Base-by-base conservation (phyloP, 208 protist species). In the Novymonas esmeraldas region DNA sequence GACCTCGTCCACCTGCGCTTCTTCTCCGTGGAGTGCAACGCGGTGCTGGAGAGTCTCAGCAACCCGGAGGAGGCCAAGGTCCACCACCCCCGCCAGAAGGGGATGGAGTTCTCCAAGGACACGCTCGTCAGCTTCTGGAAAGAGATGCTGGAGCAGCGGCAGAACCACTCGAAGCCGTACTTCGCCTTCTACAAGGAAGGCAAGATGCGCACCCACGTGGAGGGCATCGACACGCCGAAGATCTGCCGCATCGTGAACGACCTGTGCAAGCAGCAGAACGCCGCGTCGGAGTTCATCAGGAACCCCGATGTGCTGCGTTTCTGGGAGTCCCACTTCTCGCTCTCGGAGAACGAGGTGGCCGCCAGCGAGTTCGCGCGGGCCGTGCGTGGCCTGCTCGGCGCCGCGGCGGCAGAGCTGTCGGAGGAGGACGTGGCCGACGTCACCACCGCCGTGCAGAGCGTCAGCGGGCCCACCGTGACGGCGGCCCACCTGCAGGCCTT, bases 111-210 rank as follows among this genome's bases (percentile, higher is more conserved):
- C 22, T 80, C 64, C 51, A 67, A 61, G 6, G 92, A 97, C 59
- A 94, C 89, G 0, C 70, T 89, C 13, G 52, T 76, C 36, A 41
- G 51, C n/a, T 82, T 76, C 64, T 97, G 92, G 92, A 67, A 59
- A 11, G 33, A 60, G 20, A 84, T 92, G 14, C 76, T 97, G 29
- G 66, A 80, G 54, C 55, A 66, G 41, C 87, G 89, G 20, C 65
- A 72, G 41, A 77, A 84, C 28, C 86, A 97, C 63, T 92, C 92
- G 11, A 94, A 93, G 73, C 88, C 92, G 42, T 93, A 85, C 64
- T 94, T 97, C 68, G 64, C 89, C 48, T 93, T 95, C 58, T 97
- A 87, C 79, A 95, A 95, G 71, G 89, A 97, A 49, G 89, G 92
- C 16, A 90, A 68, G 50, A 80, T 83, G 60, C 76, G 86, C 26